Base-by-base conservation (phyloP, 306 rosid species). In the Corylus avellana region DNA sequence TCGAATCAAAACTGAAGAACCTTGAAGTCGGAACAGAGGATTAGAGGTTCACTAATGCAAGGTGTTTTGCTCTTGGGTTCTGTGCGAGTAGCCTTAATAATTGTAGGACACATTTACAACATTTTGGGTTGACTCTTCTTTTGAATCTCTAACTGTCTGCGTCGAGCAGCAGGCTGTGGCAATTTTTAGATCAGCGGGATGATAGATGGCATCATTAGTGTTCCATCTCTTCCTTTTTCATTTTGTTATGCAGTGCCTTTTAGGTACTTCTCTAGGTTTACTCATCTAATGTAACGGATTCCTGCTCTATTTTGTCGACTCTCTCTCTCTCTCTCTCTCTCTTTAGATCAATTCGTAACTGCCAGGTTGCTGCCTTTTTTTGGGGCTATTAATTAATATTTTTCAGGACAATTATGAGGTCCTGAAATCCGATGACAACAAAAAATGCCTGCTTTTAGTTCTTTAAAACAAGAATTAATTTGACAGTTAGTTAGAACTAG, bases 1-100 rank as follows among this genome's bases (percentile, higher is more conserved):
- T 95, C 70, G 97, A 86, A 82, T 85, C 93, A 51, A 89, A 93
- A 86, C 83, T 95, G 94, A 91, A 89, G 91, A 89, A 82, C 80
- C 99, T 95, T 70, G 90, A 81, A 78, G 98, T 95, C 51, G 77
- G 64, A 72, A 39, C 75, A 56, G 82, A 81, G 74, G 80, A 81
- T 59, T 77, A 80, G 88, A 74, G 69, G 47, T 16, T 4, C 68
- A 53, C 8, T 22, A n/a, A 53, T 55, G 47, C 37, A 55, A 12
- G 64, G 50, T 66, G 32, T 49, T 58, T 42, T 44, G 27, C 2
- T 8, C 22, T 69, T 59, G 53, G 61, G 18, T 71, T 70, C 20
- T 37, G 75, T 63, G 9, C 56, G 18, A 27, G 68, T 61, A 75
- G 56, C 83, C 72, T 59, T 72, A 61, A 66, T 39, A 50, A 79